Base-by-base conservation (phyloP, 345 rosid genomes). In the Lagerstroemia speciosa region DNA sequence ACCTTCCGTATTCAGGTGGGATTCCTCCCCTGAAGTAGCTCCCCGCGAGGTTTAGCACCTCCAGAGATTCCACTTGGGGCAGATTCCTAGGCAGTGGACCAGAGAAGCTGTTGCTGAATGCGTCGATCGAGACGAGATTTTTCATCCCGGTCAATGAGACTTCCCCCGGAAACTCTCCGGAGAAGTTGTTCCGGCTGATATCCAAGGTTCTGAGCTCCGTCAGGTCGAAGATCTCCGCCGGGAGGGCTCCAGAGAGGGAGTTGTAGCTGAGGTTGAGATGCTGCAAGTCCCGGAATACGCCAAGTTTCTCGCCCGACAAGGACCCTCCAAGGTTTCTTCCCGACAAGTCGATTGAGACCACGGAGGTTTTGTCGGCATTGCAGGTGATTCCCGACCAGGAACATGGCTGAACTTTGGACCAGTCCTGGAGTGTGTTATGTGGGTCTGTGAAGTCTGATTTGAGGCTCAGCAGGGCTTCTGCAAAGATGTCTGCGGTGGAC, bases 381-480 rank as follows among this genome's bases (percentile, higher is more conserved):
- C 98, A 93, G 70, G 72, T 75, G 64, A 93, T 88, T 40, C 90
- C 92, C 2, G 96, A 82, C 97, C 98, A 93, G 69, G 93, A 89
- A 74, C 97, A 93, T 1, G 91, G 83, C 65, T 70, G 24, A 10
- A 81, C 64, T 79, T 76, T 31, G 66, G 77, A 73, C 97, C 98
- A 93, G 72, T 93, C 94, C 48, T 80, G 70, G 50, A 91, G 79
- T 62, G 65, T 76, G 78, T 78, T 72, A 27, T 26, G 70, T 46
- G 64, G 76, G 77, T 87, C 91, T 40, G 75, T 70, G 50, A 93
- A 19, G 69, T 85, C 85, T 20, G 94, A 89, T 84, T 91, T 93
- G 10, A 93, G 79, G 82, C 71, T 80, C 65, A 87, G 74, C 37
- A 93, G 87, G 3, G 97, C 84, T 9, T 83, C 78, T 2, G 98